Evolutionary conservation across 495 filamentous ascomycete genomes (phyloP).

Genomic region (Astrothelium macrocarpum): DNA sequence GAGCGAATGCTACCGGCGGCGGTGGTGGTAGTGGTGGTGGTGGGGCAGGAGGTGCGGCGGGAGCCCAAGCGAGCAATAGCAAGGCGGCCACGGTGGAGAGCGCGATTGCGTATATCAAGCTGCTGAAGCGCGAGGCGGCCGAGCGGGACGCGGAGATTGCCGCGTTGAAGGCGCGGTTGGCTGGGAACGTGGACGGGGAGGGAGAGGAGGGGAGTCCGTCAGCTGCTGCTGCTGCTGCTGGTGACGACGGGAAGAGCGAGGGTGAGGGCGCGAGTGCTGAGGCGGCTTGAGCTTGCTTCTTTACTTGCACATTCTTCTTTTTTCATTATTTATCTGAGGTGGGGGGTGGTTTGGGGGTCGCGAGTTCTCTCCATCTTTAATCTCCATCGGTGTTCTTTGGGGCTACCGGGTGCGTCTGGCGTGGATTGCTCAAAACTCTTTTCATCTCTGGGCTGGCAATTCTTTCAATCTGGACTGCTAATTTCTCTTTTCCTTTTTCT

Average conservation of each 20-base stretch:
- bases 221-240: not conserved
- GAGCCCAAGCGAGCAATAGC: constrained; percentile 57
- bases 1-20: constrained; percentile 27
- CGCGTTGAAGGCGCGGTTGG: constrained; percentile 24
- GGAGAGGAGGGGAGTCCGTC: not conserved
- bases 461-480: not conserved
- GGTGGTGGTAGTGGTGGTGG: constrained; percentile 26
- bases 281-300: no score
- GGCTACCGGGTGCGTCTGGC: no score
- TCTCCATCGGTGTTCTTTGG: no score
- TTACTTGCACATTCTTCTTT: not conserved
- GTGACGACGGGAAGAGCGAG: no score
- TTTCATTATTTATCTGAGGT: no score
- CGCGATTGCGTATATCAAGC: constrained; percentile 91
- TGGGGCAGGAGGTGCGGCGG: constrained; percentile 25
- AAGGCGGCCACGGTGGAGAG: constrained; percentile 94
- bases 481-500: not conserved
- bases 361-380: no score
- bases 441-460: no score
- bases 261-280: no score
- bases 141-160: constrained; percentile 54
- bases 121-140: constrained; percentile 62
- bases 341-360: no score
- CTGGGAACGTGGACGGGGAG: not conserved
- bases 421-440: no score